Evolutionary conservation across 495 filamentous ascomycete species (phyloP).

Genomic region (Penicillium fimorum): DNA sequence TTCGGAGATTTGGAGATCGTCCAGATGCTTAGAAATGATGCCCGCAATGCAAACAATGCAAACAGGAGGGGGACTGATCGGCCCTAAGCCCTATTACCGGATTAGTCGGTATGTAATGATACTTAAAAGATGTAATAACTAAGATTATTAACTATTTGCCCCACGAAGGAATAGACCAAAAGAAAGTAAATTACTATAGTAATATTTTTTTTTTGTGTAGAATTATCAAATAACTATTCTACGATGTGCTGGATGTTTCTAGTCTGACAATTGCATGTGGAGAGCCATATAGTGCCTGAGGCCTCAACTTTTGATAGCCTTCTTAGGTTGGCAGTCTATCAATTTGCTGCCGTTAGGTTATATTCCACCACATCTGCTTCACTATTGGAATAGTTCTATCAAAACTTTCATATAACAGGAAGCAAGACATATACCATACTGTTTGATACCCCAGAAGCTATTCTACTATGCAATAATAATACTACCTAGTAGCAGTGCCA

Average conservation of each 20-base stretch:
- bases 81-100: constrained; percentile 26
- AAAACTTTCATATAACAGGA: not conserved
- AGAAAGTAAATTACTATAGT: not conserved
- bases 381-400: not conserved
- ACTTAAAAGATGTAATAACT: not conserved
- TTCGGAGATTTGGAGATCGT: constrained; percentile 10
- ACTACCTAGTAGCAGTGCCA: not conserved
- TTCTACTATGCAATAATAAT: not conserved
- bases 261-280: not conserved
- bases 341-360: not conserved
- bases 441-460: not conserved
- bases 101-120: not conserved
- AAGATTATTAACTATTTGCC: not conserved
- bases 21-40: constrained; percentile 15
- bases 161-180: not conserved
- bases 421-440: not conserved
- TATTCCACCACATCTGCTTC: not conserved
- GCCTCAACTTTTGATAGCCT: not conserved
- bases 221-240: not conserved
- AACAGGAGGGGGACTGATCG: constrained; percentile 32
- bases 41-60: constrained; percentile 38
- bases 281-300: not conserved
- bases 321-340: not conserved
- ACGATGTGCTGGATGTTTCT: not conserved
- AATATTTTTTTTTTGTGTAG: not conserved